Evolutionary conservation across 2,329 filamentous ascomycete genomes (phyloP).

Genomic region (Hymenoscyphus occultus): DNA sequence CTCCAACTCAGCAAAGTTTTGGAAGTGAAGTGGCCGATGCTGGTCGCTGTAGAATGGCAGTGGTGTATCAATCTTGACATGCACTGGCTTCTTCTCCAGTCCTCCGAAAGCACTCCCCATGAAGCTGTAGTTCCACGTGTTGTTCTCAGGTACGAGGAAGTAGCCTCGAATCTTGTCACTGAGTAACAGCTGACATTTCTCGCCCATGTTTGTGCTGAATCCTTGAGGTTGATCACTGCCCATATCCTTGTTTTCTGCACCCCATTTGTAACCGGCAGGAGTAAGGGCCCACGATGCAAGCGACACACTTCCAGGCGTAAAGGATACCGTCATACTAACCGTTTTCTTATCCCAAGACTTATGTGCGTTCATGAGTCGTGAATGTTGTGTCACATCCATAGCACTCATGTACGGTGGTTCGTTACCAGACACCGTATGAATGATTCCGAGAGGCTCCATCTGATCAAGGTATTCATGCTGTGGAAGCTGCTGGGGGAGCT

Average conservation of each 20-base stretch:
- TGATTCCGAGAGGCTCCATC: constrained; percentile 88
- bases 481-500: constrained; percentile 84
- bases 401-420: constrained; percentile 97
- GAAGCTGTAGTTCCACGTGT: constrained; percentile 97
- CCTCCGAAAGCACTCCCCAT: constrained; percentile 86
- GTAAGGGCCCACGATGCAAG: constrained; percentile 91
- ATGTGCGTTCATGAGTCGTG: constrained; percentile 83
- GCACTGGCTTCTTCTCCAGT: constrained; percentile 85
- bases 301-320: constrained; percentile 94
- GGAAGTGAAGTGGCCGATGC: constrained; percentile 92
- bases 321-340: constrained; percentile 90
- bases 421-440: constrained; percentile 92
- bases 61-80: constrained; percentile 92
- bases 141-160: constrained; percentile 90
- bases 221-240: constrained; percentile 91
- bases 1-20: constrained; percentile 95
- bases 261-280: constrained; percentile 93
- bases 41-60: constrained; percentile 86
- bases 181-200: constrained; percentile 90
- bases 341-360: constrained; percentile 80
- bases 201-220: constrained; percentile 87
- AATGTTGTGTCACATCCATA: constrained; percentile 89
- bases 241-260: constrained; percentile 89
- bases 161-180: constrained; percentile 93
- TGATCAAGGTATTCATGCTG: constrained; percentile 85